Percentiles rank a stretch among this genome's conserved stretches.
These are phyloP conservation scores for Fomitopsis pinicola DNA, from an alignment of 1,284 basidiomycete genomes.

Conservation along the genomic window DNA sequence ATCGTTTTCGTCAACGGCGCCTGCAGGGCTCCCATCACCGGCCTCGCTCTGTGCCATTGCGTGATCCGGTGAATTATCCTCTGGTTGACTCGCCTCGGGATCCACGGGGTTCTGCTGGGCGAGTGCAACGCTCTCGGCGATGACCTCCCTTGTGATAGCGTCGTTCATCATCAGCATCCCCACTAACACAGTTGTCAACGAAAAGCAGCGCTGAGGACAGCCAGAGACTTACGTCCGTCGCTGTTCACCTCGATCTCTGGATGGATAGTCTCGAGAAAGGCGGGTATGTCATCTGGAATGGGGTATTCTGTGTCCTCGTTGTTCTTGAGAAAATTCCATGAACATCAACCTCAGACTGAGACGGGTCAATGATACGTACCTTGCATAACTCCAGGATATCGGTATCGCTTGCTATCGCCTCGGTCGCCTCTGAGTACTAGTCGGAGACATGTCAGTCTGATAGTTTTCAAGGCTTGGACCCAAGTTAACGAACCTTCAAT, in stretches of 20 bases:
- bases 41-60: neutral
- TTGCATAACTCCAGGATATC: slow-evolving; percentile 14
- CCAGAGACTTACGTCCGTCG: slow-evolving; percentile 3
- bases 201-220: neutral
- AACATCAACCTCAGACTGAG: neutral
- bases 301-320: neutral
- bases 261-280: neutral
- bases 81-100: neutral
- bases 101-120: neutral
- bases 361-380: neutral
- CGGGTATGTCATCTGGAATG: slow-evolving; percentile 5
- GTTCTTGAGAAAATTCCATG: neutral
- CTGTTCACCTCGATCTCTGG: slow-evolving; percentile 4
- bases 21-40: neutral
- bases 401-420: slow-evolving; percentile 16
- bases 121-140: neutral
- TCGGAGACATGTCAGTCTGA: neutral
- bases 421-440: slow-evolving; percentile 13
- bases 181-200: neutral
- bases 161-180: slow-evolving; percentile 3
- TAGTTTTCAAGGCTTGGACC: neutral
- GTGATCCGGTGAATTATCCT: neutral
- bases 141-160: neutral
- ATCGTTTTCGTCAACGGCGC: neutral
- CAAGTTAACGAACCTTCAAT: slow-evolving; percentile 7